Evolutionary conservation across 164 flowering plant genomes (phyloP), one percentile per base, ranked within the genome.

Genomic region (Akebia trifoliata): DNA sequence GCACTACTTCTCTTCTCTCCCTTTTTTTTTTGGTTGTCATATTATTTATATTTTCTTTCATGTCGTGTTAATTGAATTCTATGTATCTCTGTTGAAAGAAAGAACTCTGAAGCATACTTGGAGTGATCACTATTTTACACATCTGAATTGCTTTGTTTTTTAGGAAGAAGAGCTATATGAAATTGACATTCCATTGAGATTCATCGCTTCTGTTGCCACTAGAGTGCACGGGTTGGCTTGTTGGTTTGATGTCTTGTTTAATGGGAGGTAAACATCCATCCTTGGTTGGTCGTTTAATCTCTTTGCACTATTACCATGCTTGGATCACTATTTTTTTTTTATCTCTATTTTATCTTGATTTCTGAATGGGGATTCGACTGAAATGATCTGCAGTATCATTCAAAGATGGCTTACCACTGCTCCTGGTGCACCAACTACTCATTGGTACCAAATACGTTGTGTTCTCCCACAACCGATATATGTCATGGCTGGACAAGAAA

Each of bases 401-500:
- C 90, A 71, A 64, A 72, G 99, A 54, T 90, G 97, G 97, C 87
- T 94, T 20, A 82, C 93, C 45, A 90, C 99, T 42, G 96, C 95
- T 49, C 97, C 99, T 30, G 97, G 97, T 61, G 81, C 95, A 15
- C 95, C 96, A 20, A 90, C 97, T 37, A 93, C 99, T 25, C 99
- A 93, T 71, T 93, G 99, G 99, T 93, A 93, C 66, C 99, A 93
- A 62, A 69, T 93, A 21, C 92, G 99, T 0, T 93, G 99, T 66
- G 96, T 93, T 64, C 86, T 93, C 25, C 65, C 81, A 35, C 99
- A 93, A 67, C 99, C 97, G 25, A 69, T 93, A 17, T 90, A 90
- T 75, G 97, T 93, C 35, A 87, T 93, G 99, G 93, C 96, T 15
- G 99, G 99, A 15, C 99, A 93, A 76, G 99, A 94, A 70, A 87